A percentile compares a stretch with the other conserved stretches of the same genome.
phyloP scores from a whole-genome alignment of 805 yeast genomes.

The Torulaspora quercuum region DNA sequence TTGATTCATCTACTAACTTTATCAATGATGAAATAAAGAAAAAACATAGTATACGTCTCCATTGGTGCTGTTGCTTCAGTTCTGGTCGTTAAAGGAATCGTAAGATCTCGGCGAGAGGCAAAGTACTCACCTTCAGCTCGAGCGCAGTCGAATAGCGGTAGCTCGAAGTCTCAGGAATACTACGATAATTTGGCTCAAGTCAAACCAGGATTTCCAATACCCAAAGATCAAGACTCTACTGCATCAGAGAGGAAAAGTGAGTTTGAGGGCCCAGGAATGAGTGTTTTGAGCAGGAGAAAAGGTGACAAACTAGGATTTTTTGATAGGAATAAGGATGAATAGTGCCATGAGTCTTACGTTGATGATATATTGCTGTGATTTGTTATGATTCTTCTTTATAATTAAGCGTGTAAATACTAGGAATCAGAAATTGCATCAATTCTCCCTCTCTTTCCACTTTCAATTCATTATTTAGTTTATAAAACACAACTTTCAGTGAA shows the following conservation, averaged over 20 bases:
- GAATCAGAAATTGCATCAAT: too few relatives aligned
- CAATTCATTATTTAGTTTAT: too few relatives aligned
- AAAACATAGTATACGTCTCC: slow-evolving; percentile 28
- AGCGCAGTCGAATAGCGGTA: slow-evolving; percentile 12
- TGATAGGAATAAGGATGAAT: slow-evolving; percentile 22
- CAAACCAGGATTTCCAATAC: slow-evolving; percentile 57
- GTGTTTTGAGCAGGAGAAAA: slow-evolving; percentile 53
- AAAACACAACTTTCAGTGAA: too few relatives aligned
- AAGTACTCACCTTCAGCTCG: slow-evolving; percentile 36
- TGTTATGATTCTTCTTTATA: too few relatives aligned
- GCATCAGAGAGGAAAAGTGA: slow-evolving; percentile 50
- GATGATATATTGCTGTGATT: too few relatives aligned
- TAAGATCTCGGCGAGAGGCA: slow-evolving; percentile 38
- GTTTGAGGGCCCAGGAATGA: slow-evolving; percentile 64
- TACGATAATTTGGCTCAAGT: slow-evolving; percentile 39
- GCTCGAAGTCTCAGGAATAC: slow-evolving; percentile 23
- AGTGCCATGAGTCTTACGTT: too few relatives aligned
- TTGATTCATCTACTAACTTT: slow-evolving; percentile 9
- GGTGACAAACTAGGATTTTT: slow-evolving; percentile 48
- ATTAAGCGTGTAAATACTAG: background rate
- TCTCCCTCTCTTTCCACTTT: too few relatives aligned
- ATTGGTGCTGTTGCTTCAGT: slow-evolving; percentile 31
- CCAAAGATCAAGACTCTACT: slow-evolving; percentile 25
- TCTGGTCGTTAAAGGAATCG: slow-evolving; percentile 28
- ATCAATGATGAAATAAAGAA: slow-evolving; percentile 16